phyloP scores from a whole-genome alignment of 2,329 filamentous ascomycete genomes.

The Botrytis squamosa region DNA sequence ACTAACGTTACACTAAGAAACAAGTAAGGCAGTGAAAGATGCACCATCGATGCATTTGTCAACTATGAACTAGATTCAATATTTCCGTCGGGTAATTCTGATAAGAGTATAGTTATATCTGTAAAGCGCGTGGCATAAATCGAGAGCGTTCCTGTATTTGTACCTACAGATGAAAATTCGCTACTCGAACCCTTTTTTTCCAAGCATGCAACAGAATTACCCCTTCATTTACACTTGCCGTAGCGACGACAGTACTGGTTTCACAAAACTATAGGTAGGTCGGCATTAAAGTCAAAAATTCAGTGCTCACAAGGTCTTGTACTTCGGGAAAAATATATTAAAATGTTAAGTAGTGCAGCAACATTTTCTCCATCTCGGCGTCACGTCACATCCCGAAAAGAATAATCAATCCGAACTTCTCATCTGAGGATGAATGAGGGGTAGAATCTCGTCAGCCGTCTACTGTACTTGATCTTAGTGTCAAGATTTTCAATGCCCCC shows the following conservation, averaged over 20 bases:
- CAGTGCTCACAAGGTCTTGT: neutral
- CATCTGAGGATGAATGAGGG: constrained; percentile 6
- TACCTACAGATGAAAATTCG: neutral
- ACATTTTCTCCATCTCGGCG: neutral
- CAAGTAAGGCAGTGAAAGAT: constrained; percentile 11
- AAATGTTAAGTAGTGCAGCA: neutral
- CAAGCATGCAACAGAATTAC: neutral
- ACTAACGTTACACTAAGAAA: constrained; percentile 16
- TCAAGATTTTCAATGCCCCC: constrained; percentile 12
- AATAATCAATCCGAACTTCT: constrained; percentile 3
- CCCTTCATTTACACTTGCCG: constrained; percentile 16
- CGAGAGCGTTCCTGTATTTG: neutral
- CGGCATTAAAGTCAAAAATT: neutral
- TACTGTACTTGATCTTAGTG: neutral
- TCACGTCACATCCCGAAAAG: constrained; percentile 10
- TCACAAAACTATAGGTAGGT: neutral
- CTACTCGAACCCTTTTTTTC: neutral
- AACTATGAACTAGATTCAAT: neutral
- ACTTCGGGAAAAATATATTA: neutral
- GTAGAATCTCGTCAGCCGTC: constrained; percentile 1
- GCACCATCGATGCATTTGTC: neutral
- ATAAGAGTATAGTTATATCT: constrained; percentile 7
- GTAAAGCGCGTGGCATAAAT: neutral
- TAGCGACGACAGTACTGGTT: constrained; percentile 9
- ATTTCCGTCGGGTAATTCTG: constrained; percentile 10